Evolutionary conservation across 305 asterid species (phyloP).

Genomic region (Fraxinus angustifolia): DNA sequence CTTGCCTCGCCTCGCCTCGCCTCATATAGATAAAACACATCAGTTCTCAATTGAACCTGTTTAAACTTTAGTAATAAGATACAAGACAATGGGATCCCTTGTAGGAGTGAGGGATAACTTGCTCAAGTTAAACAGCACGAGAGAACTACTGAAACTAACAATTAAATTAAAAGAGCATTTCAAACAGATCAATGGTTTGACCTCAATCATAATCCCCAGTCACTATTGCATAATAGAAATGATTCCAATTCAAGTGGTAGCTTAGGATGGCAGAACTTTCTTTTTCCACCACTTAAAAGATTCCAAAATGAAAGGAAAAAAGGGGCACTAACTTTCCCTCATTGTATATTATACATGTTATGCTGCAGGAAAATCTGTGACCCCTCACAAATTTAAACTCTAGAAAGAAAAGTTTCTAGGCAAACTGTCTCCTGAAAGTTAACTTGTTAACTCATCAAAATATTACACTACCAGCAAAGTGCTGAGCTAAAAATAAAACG

Average conservation of each 20-base stretch:
- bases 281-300: not conserved
- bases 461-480: not conserved
- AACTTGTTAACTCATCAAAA: not conserved
- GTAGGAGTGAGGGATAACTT: not conserved
- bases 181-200: not conserved
- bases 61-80: not conserved
- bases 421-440: not conserved
- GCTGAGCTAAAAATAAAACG: not conserved
- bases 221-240: not conserved
- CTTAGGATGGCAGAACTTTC: not conserved
- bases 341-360: not conserved
- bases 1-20: not conserved
- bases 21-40: not conserved
- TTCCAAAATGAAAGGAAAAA: not conserved
- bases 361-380: not conserved
- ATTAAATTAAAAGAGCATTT: not conserved
- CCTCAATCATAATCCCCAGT: not conserved
- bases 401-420: not conserved
- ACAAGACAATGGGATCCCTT: not conserved
- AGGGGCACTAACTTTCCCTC: not conserved
- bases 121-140: not conserved
- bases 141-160: not conserved
- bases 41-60: not conserved
- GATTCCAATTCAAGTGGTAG: not conserved
- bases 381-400: not conserved